These are phyloP conservation scores for Alternaria sp. DNA, from an alignment of 2,329 filamentous ascomycete species.

Conservation along the genomic window DNA sequence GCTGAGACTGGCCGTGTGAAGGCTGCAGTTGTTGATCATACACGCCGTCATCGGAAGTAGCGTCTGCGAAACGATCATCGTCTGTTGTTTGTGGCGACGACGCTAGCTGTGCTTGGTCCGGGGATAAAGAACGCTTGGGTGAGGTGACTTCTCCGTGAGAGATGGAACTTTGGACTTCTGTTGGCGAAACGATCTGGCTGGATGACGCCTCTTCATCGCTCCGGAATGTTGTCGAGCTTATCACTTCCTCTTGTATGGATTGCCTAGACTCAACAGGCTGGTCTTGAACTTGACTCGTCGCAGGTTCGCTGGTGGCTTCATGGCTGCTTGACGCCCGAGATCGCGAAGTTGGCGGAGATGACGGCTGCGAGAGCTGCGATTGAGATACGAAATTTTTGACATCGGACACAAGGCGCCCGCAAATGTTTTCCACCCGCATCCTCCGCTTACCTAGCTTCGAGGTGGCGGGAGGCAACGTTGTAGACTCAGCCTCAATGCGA, in stretches of 20 bases:
- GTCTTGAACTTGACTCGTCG: slow-evolving; percentile 16
- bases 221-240: not conserved
- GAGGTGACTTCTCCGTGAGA: not conserved
- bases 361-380: slow-evolving; percentile 63
- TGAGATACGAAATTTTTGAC: slow-evolving; percentile 69
- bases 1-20: slow-evolving; percentile 12
- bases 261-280: not conserved
- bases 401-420: slow-evolving; percentile 71
- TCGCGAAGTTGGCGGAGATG: slow-evolving; percentile 62
- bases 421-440: slow-evolving; percentile 67
- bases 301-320: slow-evolving; percentile 23
- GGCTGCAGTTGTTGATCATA: slow-evolving; percentile 15
- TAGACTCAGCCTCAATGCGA: slow-evolving; percentile 29
- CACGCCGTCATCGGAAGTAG: slow-evolving; percentile 45
- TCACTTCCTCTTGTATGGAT: not conserved
- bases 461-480: slow-evolving; percentile 11
- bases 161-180: slow-evolving; percentile 4
- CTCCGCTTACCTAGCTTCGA: slow-evolving; percentile 70
- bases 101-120: slow-evolving; percentile 17
- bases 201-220: not conserved
- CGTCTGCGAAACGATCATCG: slow-evolving; percentile 52
- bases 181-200: not conserved
- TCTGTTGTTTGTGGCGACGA: slow-evolving; percentile 45
- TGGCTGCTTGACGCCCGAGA: slow-evolving; percentile 47
- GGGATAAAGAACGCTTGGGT: slow-evolving; percentile 5